Evolutionary conservation across 2,329 filamentous ascomycete genomes (phyloP), one percentile per base, ranked within the genome.

Genomic region (Diaporthe australafricana): DNA sequence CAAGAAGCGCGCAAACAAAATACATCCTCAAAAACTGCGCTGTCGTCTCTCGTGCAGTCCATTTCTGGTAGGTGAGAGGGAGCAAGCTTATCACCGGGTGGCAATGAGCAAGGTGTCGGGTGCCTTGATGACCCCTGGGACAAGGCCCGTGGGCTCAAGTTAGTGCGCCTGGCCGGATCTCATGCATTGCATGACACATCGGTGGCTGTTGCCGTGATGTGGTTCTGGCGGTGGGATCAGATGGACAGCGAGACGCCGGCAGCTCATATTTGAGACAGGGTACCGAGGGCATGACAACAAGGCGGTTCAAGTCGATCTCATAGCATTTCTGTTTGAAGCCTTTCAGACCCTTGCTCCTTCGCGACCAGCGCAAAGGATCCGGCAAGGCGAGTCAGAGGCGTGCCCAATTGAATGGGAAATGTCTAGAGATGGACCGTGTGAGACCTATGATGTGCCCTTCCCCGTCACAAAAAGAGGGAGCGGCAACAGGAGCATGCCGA

Each of bases 21-120:
- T 84, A 95, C 94, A 92, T 97, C 94, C 88, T 87, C 88, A 97
- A 98, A 98, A 97, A 90, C 90, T 94, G 94, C 90, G 85, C 86
- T 89, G 60, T 89, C 88, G 79, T 91, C 89, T 88, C 85, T 75
- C 70, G 74, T 70, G 73, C 71, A 55, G 70, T 68, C 77, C 78
- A 78, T 89, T 87, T 82, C 76, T 77, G 79, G 77, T 76, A 77
- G 76, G 76, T 74, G 73, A 76, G 87, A 90, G 89, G 77, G 83
- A 78, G 47, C 55, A 73, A 79, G 76, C 77, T 77, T 74, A 76
- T 73, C 75, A 74, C 80, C 73, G 62, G 56, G 47, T 76, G 76
- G 75, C 74, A 77, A 76, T 75, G 74, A 77, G 80, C 78, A 77
- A 77, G 74, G 76, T 70, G 77, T 82, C 84, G 87, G 87, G 88